Percentiles rank a stretch among this genome's conserved stretches.
phyloP scores from a whole-genome alignment of 2,329 filamentous ascomycete genomes.

The Phyllosticta ampelicida region DNA sequence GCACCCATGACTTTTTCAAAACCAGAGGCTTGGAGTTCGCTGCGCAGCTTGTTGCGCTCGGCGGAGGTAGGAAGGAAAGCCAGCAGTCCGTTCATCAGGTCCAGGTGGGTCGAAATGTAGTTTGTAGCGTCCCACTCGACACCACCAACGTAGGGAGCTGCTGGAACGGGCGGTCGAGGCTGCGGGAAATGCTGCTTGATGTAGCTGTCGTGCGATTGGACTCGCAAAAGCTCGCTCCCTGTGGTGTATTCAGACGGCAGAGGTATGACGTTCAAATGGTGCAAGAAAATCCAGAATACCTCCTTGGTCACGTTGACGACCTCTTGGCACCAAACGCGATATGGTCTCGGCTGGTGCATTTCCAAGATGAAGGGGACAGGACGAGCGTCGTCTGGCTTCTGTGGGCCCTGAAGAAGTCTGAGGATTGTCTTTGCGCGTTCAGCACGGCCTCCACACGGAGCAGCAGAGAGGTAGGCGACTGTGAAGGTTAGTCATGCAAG shows the following conservation, averaged over 20 bases:
- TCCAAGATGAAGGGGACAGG: slow-evolving; percentile 79
- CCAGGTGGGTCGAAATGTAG: slow-evolving; percentile 84
- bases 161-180: slow-evolving; percentile 79
- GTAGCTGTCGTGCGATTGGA: slow-evolving; percentile 31
- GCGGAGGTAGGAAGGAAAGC: slow-evolving; percentile 61
- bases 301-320: slow-evolving; percentile 89
- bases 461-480: slow-evolving; percentile 69
- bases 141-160: slow-evolving; percentile 89
- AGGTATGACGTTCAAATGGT: slow-evolving; percentile 80
- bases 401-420: slow-evolving; percentile 69
- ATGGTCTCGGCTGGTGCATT: slow-evolving; percentile 79
- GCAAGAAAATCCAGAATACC: slow-evolving; percentile 98
- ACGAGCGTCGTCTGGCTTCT: slow-evolving; percentile 57
- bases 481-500: not conserved
- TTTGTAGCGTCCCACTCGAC: slow-evolving; percentile 99
- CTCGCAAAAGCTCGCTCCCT: slow-evolving; percentile 13
- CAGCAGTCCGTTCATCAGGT: slow-evolving; percentile 82
- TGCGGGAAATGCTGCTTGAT: slow-evolving; percentile 67
- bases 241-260: slow-evolving; percentile 33
- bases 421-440: slow-evolving; percentile 64
- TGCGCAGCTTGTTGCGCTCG: slow-evolving; percentile 69
- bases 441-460: slow-evolving; percentile 45
- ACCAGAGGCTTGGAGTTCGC: slow-evolving; percentile 68
- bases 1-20: slow-evolving; percentile 85
- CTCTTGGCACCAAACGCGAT: slow-evolving; percentile 90